Evolutionary conservation across 2,329 filamentous ascomycete species (phyloP).

Genomic region (Fusarium poae): DNA sequence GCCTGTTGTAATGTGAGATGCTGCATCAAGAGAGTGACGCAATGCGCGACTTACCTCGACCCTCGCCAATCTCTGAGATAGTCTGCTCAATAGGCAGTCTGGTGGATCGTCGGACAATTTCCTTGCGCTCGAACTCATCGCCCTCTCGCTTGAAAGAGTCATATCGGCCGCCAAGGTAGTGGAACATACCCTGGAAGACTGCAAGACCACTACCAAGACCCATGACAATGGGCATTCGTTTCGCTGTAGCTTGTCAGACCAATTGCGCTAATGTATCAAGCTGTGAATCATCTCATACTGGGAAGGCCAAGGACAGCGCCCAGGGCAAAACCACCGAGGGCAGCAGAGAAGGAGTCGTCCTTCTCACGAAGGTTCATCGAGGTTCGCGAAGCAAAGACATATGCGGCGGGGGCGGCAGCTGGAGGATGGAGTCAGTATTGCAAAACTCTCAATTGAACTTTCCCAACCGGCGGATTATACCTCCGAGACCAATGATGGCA

Average conservation of each 20-base stretch:
- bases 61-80: constrained; percentile 84
- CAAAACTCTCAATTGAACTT: constrained; percentile 37
- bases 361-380: constrained; percentile 88
- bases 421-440: constrained; percentile 58
- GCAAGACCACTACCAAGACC: constrained; percentile 73
- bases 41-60: constrained; percentile 73
- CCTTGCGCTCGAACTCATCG: constrained; percentile 81
- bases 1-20: constrained; percentile 63
- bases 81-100: constrained; percentile 83
- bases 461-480: constrained; percentile 45
- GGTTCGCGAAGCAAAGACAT: constrained; percentile 81
- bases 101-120: constrained; percentile 78
- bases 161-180: constrained; percentile 75
- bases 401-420: constrained; percentile 73
- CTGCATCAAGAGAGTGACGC: not conserved
- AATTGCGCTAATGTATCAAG: constrained; percentile 10
- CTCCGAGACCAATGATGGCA: constrained; percentile 71
- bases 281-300: constrained; percentile 74
- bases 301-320: constrained; percentile 79
- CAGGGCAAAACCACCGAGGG: constrained; percentile 80
- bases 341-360: constrained; percentile 81
- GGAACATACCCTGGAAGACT: constrained; percentile 71
- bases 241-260: constrained; percentile 49
- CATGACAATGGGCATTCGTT: constrained; percentile 76
- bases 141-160: constrained; percentile 67